Percentiles rank a stretch among this genome's conserved stretches.
These are phyloP conservation scores for Sphaerulina populicola DNA, from an alignment of 2,329 filamentous ascomycete species.

Conservation along the genomic window DNA sequence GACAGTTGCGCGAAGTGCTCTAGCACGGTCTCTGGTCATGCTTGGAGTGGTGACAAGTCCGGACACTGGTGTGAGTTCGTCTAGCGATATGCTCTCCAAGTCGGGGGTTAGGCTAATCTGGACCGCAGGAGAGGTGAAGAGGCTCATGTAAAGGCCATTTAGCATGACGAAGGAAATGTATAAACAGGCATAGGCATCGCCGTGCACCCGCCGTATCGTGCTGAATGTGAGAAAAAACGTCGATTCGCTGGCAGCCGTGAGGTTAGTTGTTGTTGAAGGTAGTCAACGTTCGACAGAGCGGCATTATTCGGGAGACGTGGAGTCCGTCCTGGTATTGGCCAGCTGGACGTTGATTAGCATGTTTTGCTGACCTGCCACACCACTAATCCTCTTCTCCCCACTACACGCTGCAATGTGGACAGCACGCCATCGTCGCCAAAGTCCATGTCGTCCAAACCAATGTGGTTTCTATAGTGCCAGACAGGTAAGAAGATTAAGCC, in stretches of 20 bases:
- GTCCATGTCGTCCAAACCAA: slow-evolving; percentile 74
- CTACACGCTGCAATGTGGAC: slow-evolving; percentile 59
- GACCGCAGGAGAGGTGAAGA: no score
- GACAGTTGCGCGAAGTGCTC: no score
- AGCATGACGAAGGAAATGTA: no score
- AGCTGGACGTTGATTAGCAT: slow-evolving; percentile 24
- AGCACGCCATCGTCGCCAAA: slow-evolving; percentile 68
- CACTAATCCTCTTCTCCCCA: slow-evolving; percentile 40
- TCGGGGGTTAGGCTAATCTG: no score
- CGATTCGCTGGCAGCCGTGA: not conserved
- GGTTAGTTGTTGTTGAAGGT: not conserved
- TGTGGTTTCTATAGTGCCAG: slow-evolving; percentile 58
- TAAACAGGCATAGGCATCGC: no score
- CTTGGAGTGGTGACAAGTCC: no score
- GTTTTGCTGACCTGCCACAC: slow-evolving; percentile 38
- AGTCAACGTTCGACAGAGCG: not conserved
- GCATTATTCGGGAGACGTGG: not conserved
- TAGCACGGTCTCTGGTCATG: no score
- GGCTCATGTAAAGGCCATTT: no score
- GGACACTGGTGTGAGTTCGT: no score
- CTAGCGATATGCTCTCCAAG: no score
- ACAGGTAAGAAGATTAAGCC: slow-evolving; percentile 53
- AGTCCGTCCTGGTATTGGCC: not conserved
- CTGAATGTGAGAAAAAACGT: not conserved
- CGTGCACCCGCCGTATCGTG: no score